Evolutionary conservation across 208 protist species (phyloP), one percentile per base, ranked within the genome.

Genomic region (Acanthamoeba triangularis): DNA sequence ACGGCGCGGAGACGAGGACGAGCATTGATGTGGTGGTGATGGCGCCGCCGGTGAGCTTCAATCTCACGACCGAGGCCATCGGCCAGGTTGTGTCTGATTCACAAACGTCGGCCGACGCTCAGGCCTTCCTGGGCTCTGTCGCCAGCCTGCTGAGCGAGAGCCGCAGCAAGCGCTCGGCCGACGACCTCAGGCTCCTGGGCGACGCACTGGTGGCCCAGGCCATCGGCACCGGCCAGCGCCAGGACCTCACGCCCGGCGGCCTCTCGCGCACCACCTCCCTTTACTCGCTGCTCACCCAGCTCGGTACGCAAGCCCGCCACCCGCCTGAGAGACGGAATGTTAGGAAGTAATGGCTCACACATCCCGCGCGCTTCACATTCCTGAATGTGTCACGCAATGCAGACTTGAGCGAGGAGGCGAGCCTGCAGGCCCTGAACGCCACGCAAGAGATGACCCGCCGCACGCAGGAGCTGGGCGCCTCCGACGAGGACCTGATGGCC

Each of bases 191-290:
- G 33, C 23, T 30, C n/a, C 25, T 67, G 61, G 16, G 23, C 35
- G 72, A 33, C 37, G 18, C 37, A 23, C 72, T 80, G 72, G 35
- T 80, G 11, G 35, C 13, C 0, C 14, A 80, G 35, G 72, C 72
- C 33, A 44, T 80, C 72, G 72, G 37, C 18, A 44, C 72, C 25
- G 72, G 72, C 72, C 30, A 80, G 37, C 72, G 37, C 25, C 72
- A 49, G 72, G 37, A 47, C 72, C 37, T 80, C 30, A 80, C 72
- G 8, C 72, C 72, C 30, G 72, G 72, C 35, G 72, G 72, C 4
- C 72, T 80, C 72, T 33, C 72, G 30, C 72, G 72, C 18, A 80
- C 72, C 30, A 80, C 72, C 18, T 80, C 72, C 25, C 72, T 80
- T 6, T 44, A 41, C 37, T 20, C 72, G 72, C 72, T 80, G 13